Conservation (phyloP, 306 rosid species). For the Macrotyloma uniflorum region DNA sequence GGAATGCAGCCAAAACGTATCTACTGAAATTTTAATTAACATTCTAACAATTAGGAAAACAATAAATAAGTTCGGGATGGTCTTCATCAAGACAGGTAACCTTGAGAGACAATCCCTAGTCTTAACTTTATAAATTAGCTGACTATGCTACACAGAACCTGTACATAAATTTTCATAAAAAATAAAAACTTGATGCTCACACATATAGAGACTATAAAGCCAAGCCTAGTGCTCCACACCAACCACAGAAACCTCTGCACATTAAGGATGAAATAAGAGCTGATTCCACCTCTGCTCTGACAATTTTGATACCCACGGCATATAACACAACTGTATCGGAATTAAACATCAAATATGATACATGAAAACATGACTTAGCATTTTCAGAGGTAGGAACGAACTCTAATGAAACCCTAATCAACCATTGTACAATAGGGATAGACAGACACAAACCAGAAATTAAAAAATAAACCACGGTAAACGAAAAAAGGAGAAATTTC, state of each 20-base stretch:
- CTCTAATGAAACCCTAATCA: neutral
- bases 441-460: neutral
- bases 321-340: conserved; percentile 17
- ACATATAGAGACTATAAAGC: conserved; percentile 3
- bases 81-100: neutral
- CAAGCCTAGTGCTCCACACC: conserved; percentile 86
- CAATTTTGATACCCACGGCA: conserved; percentile 93
- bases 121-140: neutral
- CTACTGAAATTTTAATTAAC: neutral
- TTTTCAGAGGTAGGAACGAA: neutral
- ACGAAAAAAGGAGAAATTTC: neutral
- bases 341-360: neutral
- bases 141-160: neutral
- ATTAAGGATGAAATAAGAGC: conserved; percentile 81
- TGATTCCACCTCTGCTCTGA: conserved; percentile 94
- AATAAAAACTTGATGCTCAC: conserved; percentile 11
- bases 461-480: neutral
- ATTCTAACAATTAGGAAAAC: neutral
- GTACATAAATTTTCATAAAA: neutral
- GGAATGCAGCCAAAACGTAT: neutral
- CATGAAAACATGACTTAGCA: neutral
- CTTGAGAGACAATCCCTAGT: neutral
- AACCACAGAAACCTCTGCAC: conserved; percentile 84
- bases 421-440: neutral
- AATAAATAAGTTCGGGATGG: neutral